Evolutionary conservation across 1,284 basidiomycete genomes (phyloP), one percentile per base, ranked within the genome.

Genomic region (Lignosus rhinocerotis): DNA sequence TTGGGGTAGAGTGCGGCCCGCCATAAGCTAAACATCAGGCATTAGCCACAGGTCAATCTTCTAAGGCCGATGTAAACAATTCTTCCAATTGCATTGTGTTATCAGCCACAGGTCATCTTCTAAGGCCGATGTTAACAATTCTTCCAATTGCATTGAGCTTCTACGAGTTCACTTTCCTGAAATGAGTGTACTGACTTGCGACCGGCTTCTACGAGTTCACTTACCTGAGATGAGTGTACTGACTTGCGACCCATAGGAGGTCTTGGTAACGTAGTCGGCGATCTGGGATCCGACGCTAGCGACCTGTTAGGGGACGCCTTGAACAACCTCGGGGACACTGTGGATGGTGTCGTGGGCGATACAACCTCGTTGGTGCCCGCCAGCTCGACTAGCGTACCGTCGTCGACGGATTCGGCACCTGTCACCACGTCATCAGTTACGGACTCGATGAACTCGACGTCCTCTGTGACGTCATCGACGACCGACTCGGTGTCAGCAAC

Each of bases 351-450:
- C 21, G 50, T 34, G 7, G 42, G 12, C 16, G 42, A 42, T 19
- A 63, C 61, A n/a, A 64, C 62, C 6, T 59, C 65, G 16, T n/a
- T 67, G 19, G 62, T 67, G 4, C 55, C 63, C 44, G 63, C 66
- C 9, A 65, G 59, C 39, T 63, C 63, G 12, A 64, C 61, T 7
- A 55, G 31, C 49, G 7, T 46, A 33, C 39, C 51, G 0, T 43
- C 55, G 3, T 10, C 49, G 38, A 47, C 59, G 19, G 34, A 17
- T 17, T 57, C 56, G 6, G 30, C 36, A 30, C 42, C 55, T 3
- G 53, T 44, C 25, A 32, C 54, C 6, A 31, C 39, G 1, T 21
- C 41, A 21, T 11, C 34, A 36, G 34, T 10, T 3, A 34, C 51
- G 32, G 36, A 32, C 5, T 51, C 55, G 5, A 17, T 12, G 17